A percentile compares a stretch with the other conserved stretches of the same genome.
phyloP scores from a whole-genome alignment of 2,329 filamentous ascomycete genomes.

The Teratosphaeriaceae sp. region DNA sequence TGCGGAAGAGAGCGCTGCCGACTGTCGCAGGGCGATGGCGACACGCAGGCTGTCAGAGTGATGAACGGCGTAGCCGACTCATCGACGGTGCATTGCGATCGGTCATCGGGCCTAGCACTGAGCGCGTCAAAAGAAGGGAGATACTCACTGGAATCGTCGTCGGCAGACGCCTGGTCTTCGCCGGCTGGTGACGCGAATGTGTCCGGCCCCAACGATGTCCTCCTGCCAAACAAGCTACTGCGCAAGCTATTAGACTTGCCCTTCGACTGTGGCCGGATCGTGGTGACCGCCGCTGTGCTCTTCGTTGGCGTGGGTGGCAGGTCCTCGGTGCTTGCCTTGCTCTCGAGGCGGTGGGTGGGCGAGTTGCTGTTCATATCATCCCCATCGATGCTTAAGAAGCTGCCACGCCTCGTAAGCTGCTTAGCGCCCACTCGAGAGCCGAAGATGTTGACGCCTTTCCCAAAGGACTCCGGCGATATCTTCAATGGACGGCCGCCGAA shows the following conservation, averaged over 20 bases:
- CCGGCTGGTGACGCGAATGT: constrained; percentile 38
- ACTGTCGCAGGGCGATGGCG: constrained; percentile 31
- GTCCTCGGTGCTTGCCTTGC: constrained; percentile 59
- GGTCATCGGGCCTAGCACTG: constrained; percentile 19
- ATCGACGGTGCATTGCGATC: constrained; percentile 14
- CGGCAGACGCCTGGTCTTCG: constrained; percentile 23
- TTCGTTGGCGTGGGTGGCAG: constrained; percentile 95
- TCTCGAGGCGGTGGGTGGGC: constrained; percentile 48
- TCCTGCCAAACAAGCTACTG: constrained; percentile 43
- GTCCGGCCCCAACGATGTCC: constrained; percentile 40
- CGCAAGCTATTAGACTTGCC: constrained; percentile 47
- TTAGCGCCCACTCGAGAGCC: constrained; percentile 47
- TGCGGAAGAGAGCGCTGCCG: constrained; percentile 34
- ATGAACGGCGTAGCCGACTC: constrained; percentile 27
- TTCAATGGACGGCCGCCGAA: constrained; percentile 60
- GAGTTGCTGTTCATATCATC: constrained; percentile 63
- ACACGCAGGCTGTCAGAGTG: constrained; percentile 27
- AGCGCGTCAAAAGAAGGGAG: constrained; percentile 19
- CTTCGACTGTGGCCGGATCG: constrained; percentile 37
- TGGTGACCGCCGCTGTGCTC: constrained; percentile 38
- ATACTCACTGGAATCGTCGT: constrained; percentile 34
- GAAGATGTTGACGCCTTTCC: constrained; percentile 56
- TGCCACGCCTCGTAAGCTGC: constrained; percentile 52
- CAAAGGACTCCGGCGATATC: constrained; percentile 61
- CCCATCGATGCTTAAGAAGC: constrained; percentile 73